Evolutionary conservation across 495 filamentous ascomycete genomes (phyloP), one percentile per base, ranked within the genome.

Genomic region (Trichoderma virens): DNA sequence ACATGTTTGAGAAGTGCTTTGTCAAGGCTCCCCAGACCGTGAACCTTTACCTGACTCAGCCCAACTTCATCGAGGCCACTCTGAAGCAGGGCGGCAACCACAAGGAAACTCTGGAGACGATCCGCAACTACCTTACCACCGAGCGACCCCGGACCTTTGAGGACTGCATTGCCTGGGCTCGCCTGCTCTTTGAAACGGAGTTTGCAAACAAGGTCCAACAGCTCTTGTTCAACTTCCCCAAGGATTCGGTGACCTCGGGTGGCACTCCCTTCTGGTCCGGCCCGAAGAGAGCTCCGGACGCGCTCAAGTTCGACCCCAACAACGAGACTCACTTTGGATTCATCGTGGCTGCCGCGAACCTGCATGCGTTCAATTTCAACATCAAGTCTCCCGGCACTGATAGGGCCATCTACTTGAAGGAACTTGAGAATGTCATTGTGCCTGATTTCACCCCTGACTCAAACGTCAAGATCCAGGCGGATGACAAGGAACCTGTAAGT

Each of bases 161-260:
- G 71, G 95, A 98, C 71, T 99, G 95, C 72, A 90, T 98, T 66
- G 82, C 87, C 62, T 99, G 95, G 95, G 95, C 86, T 54, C 89
- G 95, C 54, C 82, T 88, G 70, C 86, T 96, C 68, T 99, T 99
- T 68, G 95, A 99, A 80, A 90, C 88, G 75, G 91, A 97, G 74
- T 99, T 93, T 77, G 95, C 95, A 79, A 95, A 99, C 71, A 90
- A 90, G 30, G 97, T 99, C 63, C 91, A 95, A 72, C 95, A 99
- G 72, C 81, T 99, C 47, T 83, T 99, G 11, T 96, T 90, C 82
- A 99, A 97, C 79, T 99, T 99, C 80, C 95, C 94, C 47, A 93
- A 93, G 72, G 94, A 98, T 73, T 90, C 93, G 0, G 83, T 80
- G 39, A 96, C 94, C 3, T 92, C 91, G 35, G 88, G 84, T 25